Percentiles rank a stretch among this genome's conserved stretches.
These are phyloP conservation scores for Tulasnella sp. DNA, from an alignment of 768 basidiomycete species.

Conservation along the genomic window DNA sequence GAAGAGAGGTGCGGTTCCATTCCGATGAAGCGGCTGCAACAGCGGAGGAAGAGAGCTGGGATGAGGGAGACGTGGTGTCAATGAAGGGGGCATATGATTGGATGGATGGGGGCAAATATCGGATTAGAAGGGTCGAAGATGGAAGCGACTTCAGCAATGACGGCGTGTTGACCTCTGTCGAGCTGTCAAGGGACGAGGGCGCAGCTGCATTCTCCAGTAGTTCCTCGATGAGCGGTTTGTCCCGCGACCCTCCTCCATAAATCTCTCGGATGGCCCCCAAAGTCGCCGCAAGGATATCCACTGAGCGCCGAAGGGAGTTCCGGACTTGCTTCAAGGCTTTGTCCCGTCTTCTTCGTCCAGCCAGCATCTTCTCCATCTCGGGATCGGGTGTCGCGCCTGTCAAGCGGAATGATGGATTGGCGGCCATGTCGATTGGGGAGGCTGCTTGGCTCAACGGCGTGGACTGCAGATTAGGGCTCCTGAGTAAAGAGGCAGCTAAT, in stretches of 20 bases:
- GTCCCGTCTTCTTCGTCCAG: constrained; percentile 39
- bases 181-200: constrained; percentile 42
- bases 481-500: constrained; percentile 49
- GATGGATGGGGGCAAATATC: constrained; percentile 71
- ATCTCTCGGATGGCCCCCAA: constrained; percentile 59
- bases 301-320: constrained; percentile 54
- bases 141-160: constrained; percentile 71
- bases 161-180: constrained; percentile 60
- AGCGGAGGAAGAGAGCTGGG: constrained; percentile 52
- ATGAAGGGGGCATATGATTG: constrained; percentile 85
- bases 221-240: constrained; percentile 55
- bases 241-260: constrained; percentile 50
- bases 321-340: constrained; percentile 56
- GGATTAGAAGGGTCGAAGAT: constrained; percentile 75
- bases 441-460: constrained; percentile 40
- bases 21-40: constrained; percentile 55
- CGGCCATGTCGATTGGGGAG: constrained; percentile 13
- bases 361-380: constrained; percentile 40
- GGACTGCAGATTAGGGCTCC: constrained; percentile 53
- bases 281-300: constrained; percentile 64
- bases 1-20: constrained; percentile 66
- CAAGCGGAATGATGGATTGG: constrained; percentile 35
- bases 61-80: constrained; percentile 64
- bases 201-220: constrained; percentile 68
- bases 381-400: constrained; percentile 45